Evolutionary conservation across 306 rosid species (phyloP), one percentile per base, ranked within the genome.

Genomic region (Lablab purpureus): DNA sequence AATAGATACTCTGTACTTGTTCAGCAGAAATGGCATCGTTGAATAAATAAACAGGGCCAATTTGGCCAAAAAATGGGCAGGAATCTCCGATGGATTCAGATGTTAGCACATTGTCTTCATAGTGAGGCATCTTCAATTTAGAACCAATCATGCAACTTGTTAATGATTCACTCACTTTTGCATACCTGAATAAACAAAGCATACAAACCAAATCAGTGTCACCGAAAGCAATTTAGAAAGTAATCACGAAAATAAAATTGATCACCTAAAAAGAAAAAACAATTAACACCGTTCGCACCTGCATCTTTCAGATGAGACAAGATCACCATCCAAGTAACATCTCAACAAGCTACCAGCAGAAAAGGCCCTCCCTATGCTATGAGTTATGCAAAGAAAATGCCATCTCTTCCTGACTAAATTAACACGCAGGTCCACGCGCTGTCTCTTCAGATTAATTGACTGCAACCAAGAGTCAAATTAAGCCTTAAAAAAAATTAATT

Each of bases 361-460:
- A 87, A 95, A 95, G 71, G 99, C 93, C 84, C 99, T 91, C 81
- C 99, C 99, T 75, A 95, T 93, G 87, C 97, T 93, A 75, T 95
- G 99, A 54, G 98, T 91, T 82, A 95, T 69, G 86, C 98, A 95
- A 80, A 93, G 89, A 78, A 91, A 95, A 87, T 95, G 96, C 99
- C 99, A 95, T 80, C 93, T 91, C 92, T 85, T 90, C 84, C 86
- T 84, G 52, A 84, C 83, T 59, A 95, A 45, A 80, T 86, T 95
- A 58, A 91, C 85, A 46, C 72, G 86, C 50, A 95, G 83, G 78
- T 86, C 90, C 66, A 90, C 95, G 7, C 87, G 88, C 64, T 95
- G 98, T 82, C 84, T 92, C 93, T 90, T 95, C 82, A 92, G 87
- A 88, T 91, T 84, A 72, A 92, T 80, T 50, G 98, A 91, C 99